Evolutionary conservation across 495 filamentous ascomycete species (phyloP).

Genomic region (Friedmanniomyces endolithicus): DNA sequence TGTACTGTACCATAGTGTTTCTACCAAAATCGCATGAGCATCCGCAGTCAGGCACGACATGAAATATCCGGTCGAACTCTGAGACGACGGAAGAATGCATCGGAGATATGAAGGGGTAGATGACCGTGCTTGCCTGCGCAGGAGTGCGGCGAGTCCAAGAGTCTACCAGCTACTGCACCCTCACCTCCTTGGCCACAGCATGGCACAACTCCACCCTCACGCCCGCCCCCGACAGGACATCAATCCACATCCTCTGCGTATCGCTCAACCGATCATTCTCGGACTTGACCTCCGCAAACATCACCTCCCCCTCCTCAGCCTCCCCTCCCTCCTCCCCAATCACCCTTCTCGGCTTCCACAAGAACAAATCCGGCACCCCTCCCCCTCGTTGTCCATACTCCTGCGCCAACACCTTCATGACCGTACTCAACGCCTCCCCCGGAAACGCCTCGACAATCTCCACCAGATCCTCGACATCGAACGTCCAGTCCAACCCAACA

Average conservation of each 20-base stretch:
- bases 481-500: slow-evolving; percentile 84
- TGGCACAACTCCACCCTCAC: slow-evolving; percentile 80
- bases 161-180: slow-evolving; percentile 7
- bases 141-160: too few species aligned
- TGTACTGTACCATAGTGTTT: too few species aligned
- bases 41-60: too few species aligned
- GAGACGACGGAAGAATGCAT: too few species aligned
- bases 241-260: slow-evolving; percentile 92
- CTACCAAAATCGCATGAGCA: too few species aligned
- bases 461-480: slow-evolving; percentile 62
- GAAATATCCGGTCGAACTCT: too few species aligned
- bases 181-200: slow-evolving; percentile 65
- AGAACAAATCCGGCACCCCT: slow-evolving; percentile 84
- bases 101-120: too few species aligned
- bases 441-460: slow-evolving; percentile 73
- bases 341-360: slow-evolving; percentile 48
- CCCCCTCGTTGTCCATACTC: slow-evolving; percentile 79
- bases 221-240: slow-evolving; percentile 74
- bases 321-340: slow-evolving; percentile 8
- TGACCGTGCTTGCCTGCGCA: too few species aligned
- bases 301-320: slow-evolving; percentile 43
- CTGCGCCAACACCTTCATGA: slow-evolving; percentile 88
- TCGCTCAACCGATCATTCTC: slow-evolving; percentile 94
- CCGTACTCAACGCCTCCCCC: slow-evolving; percentile 61
- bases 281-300: slow-evolving; percentile 87